Conservation (phyloP, 352 stramenopile genomes). For the Halophytophthora batemanensis region DNA sequence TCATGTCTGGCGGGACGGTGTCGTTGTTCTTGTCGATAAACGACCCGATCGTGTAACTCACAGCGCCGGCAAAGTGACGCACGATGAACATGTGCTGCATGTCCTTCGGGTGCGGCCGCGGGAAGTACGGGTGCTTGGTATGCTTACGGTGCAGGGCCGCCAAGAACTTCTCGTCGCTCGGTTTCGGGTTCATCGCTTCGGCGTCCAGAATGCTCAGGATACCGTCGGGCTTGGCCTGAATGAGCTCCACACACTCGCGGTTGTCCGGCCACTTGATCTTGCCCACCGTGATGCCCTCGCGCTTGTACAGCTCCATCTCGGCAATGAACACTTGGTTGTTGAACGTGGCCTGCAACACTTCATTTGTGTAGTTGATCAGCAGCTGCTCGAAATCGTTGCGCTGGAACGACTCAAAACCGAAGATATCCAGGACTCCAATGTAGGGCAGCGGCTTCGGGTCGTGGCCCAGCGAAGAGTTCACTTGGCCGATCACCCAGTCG, state of each 20-base stretch:
- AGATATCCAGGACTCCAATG: slow-evolving; percentile 91
- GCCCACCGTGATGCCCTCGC: slow-evolving; percentile 87
- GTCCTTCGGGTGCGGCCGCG: slow-evolving; percentile 82
- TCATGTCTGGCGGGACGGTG: slow-evolving; percentile 81
- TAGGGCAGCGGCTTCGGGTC: slow-evolving; percentile 76
- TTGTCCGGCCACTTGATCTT: slow-evolving; percentile 92
- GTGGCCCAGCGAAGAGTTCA: slow-evolving; percentile 87
- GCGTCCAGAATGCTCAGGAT: slow-evolving; percentile 83
- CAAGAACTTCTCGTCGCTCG: slow-evolving; percentile 86
- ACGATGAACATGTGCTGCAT: slow-evolving; percentile 90
- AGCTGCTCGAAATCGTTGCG: slow-evolving; percentile 91
- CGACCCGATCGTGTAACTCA: slow-evolving; percentile 86
- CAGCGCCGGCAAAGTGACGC: slow-evolving; percentile 85
- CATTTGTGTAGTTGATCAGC: slow-evolving; percentile 90
- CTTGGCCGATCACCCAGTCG: slow-evolving; percentile 90
- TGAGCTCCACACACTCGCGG: slow-evolving; percentile 89
- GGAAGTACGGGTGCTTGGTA: slow-evolving; percentile 83
- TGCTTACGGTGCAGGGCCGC: slow-evolving; percentile 83
- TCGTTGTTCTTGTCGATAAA: slow-evolving; percentile 94
- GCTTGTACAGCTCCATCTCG: slow-evolving; percentile 89
- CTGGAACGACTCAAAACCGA: slow-evolving; percentile 90
- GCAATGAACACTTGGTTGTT: slow-evolving; percentile 90
- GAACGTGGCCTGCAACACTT: slow-evolving; percentile 85
- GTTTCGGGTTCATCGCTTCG: slow-evolving; percentile 89
- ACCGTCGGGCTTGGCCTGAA: slow-evolving; percentile 75